Base-by-base conservation (phyloP, 2,329 filamentous ascomycete species). In the Xylaria sp. region DNA sequence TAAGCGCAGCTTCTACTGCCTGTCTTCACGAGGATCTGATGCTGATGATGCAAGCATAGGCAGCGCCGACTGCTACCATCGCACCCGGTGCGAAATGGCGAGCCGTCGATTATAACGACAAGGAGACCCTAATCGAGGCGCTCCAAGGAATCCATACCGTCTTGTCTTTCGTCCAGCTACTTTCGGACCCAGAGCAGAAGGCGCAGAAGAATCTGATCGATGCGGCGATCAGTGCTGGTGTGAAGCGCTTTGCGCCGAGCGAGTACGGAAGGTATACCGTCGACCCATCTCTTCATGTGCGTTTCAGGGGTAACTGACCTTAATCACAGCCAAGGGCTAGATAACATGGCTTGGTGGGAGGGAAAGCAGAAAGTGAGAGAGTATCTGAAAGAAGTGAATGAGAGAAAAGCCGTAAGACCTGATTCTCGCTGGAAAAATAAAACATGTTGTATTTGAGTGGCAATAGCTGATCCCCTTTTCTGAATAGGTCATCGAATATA, bases 211-310 rank as follows among this genome's bases (percentile, higher is more conserved):
- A 83, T 39, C 78, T 91, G 56, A 86, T 91, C 61, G 86, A 91
- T 66, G 89, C 89, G 0, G 83, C 87, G 7, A 82, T 89, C 48
- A 80, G 81, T 2, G 88, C 88, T 1, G 87, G 88, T 0, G 89
- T 91, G 6, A 85, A 86, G 72, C 83, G 88, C 7, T 90, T 89
- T 75, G 83, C 90, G 0, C 88, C 89, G 1, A 87, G 86, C 43
- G 90, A 92, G 71, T 92, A 85, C 70, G 79, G 75, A 25, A 78
- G 78, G 83, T 71, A 61, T 10, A 56, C n/a, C 28, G 57, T 49
- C 15, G 10, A 7, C 23, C n/a, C 1, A 31, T 25, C 18, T 3
- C 20, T 1, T n/a, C n/a, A 13, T 3, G 8, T 56, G 20, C 36
- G 33, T 46, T 36, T 13, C 3, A 13, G 43, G 4, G n/a, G 15